Evolutionary conservation across 2,329 filamentous ascomycete species (phyloP).

Genomic region (Cercospora citrullina): DNA sequence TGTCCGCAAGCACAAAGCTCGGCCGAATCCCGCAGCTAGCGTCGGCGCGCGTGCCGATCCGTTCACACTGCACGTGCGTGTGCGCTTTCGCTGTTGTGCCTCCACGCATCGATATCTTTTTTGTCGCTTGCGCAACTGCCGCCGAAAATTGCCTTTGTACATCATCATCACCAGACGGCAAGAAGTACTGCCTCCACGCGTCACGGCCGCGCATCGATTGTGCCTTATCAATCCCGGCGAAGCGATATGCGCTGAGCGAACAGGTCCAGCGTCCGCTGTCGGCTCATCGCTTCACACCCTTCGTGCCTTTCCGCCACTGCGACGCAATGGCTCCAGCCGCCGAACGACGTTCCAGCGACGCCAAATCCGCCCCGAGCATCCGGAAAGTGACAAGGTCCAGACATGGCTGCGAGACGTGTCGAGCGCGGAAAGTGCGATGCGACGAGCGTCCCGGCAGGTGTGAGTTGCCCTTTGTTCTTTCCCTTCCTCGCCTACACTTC

Average conservation of each 20-base stretch:
- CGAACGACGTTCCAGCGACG: conserved; percentile 6
- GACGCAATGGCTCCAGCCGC: conserved; percentile 8
- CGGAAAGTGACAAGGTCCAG: conserved; percentile 21
- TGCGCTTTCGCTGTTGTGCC: background rate
- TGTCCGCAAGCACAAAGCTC: background rate
- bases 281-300: conserved; percentile 8
- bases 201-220: background rate
- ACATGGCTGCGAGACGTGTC: conserved; percentile 29
- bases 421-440: conserved; percentile 29
- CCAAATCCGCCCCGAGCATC: conserved; percentile 3
- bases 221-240: background rate
- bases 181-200: background rate
- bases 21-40: background rate
- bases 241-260: background rate
- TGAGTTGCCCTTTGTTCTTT: conserved; percentile 3
- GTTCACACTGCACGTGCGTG: background rate
- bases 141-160: background rate
- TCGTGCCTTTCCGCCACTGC: background rate
- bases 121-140: background rate
- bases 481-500: background rate
- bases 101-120: background rate
- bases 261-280: background rate
- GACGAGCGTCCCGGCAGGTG: conserved; percentile 25
- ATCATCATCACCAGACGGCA: background rate
- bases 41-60: background rate